Base-by-base conservation (phyloP, 2,329 filamentous ascomycete species). In the Alternaria sp. region DNA sequence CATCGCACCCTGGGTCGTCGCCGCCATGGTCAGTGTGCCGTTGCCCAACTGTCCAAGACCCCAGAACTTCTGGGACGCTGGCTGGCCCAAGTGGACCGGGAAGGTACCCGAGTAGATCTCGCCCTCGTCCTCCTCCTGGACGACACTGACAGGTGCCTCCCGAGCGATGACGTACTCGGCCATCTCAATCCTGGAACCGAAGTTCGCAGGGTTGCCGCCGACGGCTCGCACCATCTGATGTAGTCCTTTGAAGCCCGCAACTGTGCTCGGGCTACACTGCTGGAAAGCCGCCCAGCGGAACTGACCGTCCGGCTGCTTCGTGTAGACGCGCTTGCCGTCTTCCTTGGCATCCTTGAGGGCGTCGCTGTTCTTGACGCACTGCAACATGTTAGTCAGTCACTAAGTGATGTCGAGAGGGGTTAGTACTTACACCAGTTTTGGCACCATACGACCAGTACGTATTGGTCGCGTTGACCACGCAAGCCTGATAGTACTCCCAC, bases 381-480 rank as follows among this genome's bases (percentile, higher is more conserved):
- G 21, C 9, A 11, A 44, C n/a, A 21, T 30, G n/a, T 58, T 43
- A 58, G 45, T 14, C 21, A 28, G 23, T 8, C 11, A 6, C 20
- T 4, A 18, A 11, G 46, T 30, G 2, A 15, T 26, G 3, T 30
- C 2, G 11, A 12, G 12, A 28, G 45, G 11, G 25, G 20, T 8
- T 15, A 12, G 5, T 23, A 43, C 25, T 20, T 44, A 51, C 56
- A 18, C 56, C 45, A 28, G 33, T 11, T 0, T 14, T 33, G 6
- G 46, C 10, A 18, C 45, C 47, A 3, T 58, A 58, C 7, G 56
- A 58, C 45, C 49, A 41, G 30, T 58, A 58, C 5, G 56, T 58
- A 9, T 33, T 44, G 28, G 56, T 58, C 9, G 18, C 28, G 18
- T 51, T 58, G 28, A 28, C 23, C 11, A 58, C 45, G n/a, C n/a